A percentile compares a stretch with the other conserved stretches of the same genome.
Evolutionary conservation across 805 yeast genomes (phyloP).

Genomic region (Yarrowia keelungensis): DNA sequence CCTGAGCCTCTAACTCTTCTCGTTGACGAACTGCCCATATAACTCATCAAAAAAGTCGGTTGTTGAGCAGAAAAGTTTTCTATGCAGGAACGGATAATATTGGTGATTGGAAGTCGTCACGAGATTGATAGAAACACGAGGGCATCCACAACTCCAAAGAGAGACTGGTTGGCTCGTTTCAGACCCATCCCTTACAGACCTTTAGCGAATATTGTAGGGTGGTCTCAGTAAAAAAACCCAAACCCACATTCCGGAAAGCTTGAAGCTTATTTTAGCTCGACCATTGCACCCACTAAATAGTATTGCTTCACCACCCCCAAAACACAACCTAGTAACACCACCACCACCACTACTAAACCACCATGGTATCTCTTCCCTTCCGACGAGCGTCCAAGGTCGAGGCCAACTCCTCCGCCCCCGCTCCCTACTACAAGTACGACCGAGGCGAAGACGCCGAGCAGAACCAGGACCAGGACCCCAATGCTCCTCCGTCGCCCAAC

Average conservation of each 20-base stretch:
- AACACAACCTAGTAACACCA: background rate
- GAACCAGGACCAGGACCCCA: slow-evolving; percentile 23
- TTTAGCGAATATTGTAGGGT: background rate
- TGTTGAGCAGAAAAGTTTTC: slow-evolving; percentile 18
- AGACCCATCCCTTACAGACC: too few relatives aligned
- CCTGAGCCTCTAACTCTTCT: too few relatives aligned
- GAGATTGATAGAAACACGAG: background rate
- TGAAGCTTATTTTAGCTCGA: background rate
- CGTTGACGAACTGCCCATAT: too few relatives aligned
- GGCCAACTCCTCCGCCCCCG: slow-evolving; percentile 33
- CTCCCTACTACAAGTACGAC: slow-evolving; percentile 39
- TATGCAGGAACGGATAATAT: slow-evolving; percentile 27
- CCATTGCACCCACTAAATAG: slow-evolving; percentile 15
- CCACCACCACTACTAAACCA: background rate
- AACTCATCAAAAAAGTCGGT: background rate
- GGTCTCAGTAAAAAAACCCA: background rate
- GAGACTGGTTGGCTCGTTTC: too few relatives aligned
- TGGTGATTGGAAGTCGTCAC: too few relatives aligned
- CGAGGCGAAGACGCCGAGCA: slow-evolving; percentile 11
- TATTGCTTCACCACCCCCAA: slow-evolving; percentile 14
- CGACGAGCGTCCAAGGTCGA: slow-evolving; percentile 30
- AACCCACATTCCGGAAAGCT: slow-evolving; percentile 25
- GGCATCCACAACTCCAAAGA: too few relatives aligned
- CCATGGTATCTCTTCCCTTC: slow-evolving; percentile 35
- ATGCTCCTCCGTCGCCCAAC: slow-evolving; percentile 37